Conservation (phyloP, 768 basidiomycete genomes). For the Boletus fagicola region DNA sequence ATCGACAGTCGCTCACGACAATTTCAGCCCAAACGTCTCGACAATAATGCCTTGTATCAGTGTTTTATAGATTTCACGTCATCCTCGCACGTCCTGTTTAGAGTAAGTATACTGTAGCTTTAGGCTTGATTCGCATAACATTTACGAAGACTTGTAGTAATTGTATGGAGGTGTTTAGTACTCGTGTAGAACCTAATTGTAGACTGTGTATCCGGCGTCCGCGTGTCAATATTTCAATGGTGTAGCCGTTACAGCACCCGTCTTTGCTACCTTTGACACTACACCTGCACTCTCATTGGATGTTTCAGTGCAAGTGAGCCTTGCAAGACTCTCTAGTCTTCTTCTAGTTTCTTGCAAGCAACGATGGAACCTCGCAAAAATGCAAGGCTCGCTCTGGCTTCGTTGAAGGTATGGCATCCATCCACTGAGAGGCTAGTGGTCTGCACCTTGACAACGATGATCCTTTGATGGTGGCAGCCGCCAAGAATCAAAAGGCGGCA, state of each 20-base stretch:
- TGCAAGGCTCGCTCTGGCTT: slow-evolving; percentile 14
- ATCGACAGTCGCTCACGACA: not conserved
- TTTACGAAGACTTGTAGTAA: slow-evolving; percentile 1
- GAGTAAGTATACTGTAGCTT: slow-evolving; percentile 15
- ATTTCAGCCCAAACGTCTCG: not conserved
- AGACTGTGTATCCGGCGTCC: not conserved
- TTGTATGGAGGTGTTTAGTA: slow-evolving; percentile 4
- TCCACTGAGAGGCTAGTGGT: not conserved
- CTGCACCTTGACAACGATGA: not conserved
- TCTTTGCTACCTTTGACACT: not conserved
- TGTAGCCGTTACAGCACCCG: not conserved
- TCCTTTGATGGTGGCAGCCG: slow-evolving; percentile 25
- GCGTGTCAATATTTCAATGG: too few species aligned
- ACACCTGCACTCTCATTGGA: not conserved
- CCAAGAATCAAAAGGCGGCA: slow-evolving; percentile 50
- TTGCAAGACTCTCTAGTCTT: not conserved
- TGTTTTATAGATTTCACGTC: slow-evolving; percentile 4
- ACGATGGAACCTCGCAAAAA: slow-evolving; percentile 27
- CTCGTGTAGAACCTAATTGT: slow-evolving; percentile 1
- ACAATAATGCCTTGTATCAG: slow-evolving; percentile 1
- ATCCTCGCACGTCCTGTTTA: slow-evolving; percentile 12
- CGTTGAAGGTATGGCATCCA: slow-evolving; percentile 27
- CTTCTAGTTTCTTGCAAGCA: not conserved
- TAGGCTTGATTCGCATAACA: not conserved
- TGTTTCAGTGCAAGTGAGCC: not conserved